These are phyloP conservation scores for Apiotrichum brassicae DNA, from an alignment of 1,284 basidiomycete genomes.

Conservation along the genomic window DNA sequence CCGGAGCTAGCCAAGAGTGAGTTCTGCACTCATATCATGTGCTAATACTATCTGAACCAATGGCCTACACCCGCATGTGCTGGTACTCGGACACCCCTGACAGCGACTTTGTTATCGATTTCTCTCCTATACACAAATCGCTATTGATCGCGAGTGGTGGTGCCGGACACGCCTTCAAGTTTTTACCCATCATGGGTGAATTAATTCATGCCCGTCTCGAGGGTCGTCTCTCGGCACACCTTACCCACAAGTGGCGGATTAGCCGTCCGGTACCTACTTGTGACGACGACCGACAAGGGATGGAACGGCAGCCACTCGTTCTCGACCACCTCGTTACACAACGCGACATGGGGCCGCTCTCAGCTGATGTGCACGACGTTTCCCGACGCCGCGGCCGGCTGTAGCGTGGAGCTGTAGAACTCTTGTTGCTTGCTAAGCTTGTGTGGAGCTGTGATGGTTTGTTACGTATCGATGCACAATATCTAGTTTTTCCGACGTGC, in stretches of 20 bases:
- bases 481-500: too few relatives aligned
- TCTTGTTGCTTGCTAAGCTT: too few relatives aligned
- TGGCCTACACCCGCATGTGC: constrained; percentile 66
- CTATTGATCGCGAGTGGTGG: constrained; percentile 68
- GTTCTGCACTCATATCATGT: not conserved
- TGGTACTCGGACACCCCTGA: constrained; percentile 59
- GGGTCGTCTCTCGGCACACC: constrained; percentile 53
- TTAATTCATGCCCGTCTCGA: constrained; percentile 64
- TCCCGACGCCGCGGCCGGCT: too few relatives aligned
- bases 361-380: too few relatives aligned
- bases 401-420: too few relatives aligned
- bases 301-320: constrained; percentile 12
- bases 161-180: constrained; percentile 74
- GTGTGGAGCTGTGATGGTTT: too few relatives aligned
- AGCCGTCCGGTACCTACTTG: not conserved
- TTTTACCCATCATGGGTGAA: constrained; percentile 65
- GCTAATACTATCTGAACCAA: constrained; percentile 48
- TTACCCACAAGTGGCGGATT: constrained; percentile 50
- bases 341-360: constrained; percentile 4
- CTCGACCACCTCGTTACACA: constrained; percentile 8
- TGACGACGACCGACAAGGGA: constrained; percentile 12
- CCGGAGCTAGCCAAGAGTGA: constrained; percentile 60
- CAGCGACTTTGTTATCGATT: constrained; percentile 71
- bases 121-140: constrained; percentile 54
- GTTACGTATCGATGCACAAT: too few relatives aligned